Conservation (phyloP, 108 stramenopile species). For the Mediolabrus comicus region DNA sequence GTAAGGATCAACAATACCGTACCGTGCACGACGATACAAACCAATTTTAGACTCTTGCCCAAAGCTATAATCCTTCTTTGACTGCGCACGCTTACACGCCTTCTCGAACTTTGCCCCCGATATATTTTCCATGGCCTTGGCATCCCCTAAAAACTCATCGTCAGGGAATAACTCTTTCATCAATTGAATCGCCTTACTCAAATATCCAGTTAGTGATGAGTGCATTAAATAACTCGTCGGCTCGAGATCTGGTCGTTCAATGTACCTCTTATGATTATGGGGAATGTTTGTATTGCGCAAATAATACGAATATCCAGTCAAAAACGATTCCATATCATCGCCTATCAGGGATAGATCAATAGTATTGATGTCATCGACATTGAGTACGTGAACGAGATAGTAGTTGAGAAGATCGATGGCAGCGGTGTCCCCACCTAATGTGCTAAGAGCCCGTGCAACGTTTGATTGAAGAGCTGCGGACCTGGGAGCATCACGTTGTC, state of each 20-base stretch:
- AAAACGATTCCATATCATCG: not conserved
- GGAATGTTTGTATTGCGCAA: slow-evolving; percentile 15
- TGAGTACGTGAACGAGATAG: not conserved
- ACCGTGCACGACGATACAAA: slow-evolving; percentile 3
- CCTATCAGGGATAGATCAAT: not conserved
- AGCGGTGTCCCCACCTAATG: too few species aligned
- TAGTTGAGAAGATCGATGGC: not conserved
- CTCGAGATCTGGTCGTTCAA: not conserved
- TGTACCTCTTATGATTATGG: not conserved
- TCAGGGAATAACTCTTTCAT: not conserved
- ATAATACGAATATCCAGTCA: not conserved
- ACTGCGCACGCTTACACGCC: slow-evolving; percentile 11
- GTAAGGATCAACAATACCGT: not conserved
- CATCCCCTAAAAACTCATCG: not conserved
- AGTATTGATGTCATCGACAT: not conserved
- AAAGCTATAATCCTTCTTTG: slow-evolving; percentile 10
- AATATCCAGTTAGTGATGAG: slow-evolving; percentile 1
- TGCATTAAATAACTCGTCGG: not conserved
- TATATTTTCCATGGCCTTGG: not conserved
- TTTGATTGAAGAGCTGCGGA: too few species aligned
- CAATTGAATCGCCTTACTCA: slow-evolving; percentile 11
- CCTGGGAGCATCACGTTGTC: too few species aligned
- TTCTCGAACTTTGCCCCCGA: slow-evolving; percentile 9
- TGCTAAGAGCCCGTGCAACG: not conserved
- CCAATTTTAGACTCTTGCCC: slow-evolving; percentile 20